These are phyloP conservation scores for Yamadazyma triangularis DNA, from an alignment of 1,139 yeast species.

Conservation along the genomic window DNA sequence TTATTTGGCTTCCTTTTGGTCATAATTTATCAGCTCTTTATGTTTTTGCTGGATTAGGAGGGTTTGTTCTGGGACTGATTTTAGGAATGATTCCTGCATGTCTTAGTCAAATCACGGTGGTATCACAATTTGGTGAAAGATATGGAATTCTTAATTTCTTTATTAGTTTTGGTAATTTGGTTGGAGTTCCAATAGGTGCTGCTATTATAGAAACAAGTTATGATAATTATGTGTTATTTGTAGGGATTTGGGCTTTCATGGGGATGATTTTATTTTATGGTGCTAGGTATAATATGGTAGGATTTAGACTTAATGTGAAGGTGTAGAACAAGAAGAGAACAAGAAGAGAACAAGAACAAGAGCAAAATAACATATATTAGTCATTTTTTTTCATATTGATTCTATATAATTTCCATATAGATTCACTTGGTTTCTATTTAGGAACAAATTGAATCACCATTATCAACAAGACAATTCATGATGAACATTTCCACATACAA, in stretches of 20 bases:
- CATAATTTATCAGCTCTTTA: slow-evolving; percentile 31
- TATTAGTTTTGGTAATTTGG: slow-evolving; percentile 30
- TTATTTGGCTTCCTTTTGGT: slow-evolving; percentile 56
- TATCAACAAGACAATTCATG: too few relatives aligned
- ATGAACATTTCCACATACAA: too few relatives aligned
- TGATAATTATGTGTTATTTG: slow-evolving; percentile 18
- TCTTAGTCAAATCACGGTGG: slow-evolving; percentile 26
- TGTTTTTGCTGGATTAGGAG: slow-evolving; percentile 45
- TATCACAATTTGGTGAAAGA: slow-evolving; percentile 28
- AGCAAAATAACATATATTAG: too few relatives aligned
- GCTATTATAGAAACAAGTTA: slow-evolving; percentile 38
- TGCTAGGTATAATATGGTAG: slow-evolving; percentile 18
- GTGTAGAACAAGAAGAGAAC: slow-evolving; percentile 4
- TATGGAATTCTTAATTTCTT: slow-evolving; percentile 31
- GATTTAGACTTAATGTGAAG: slow-evolving; percentile 17
- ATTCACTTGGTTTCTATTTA: too few relatives aligned
- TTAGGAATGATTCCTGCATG: slow-evolving; percentile 32
- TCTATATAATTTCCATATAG: too few relatives aligned
- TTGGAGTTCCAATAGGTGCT: slow-evolving; percentile 48
- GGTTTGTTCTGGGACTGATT: slow-evolving; percentile 39
- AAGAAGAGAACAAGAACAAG: too few relatives aligned
- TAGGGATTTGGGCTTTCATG: slow-evolving; percentile 15
- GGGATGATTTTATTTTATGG: slow-evolving; percentile 17
- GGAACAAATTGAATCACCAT: too few relatives aligned
- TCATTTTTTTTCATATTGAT: too few relatives aligned